A percentile compares a stretch with the other conserved stretches of the same genome.
Conservation (phyloP, 73 alveolate genomes). For the Blepharisma stoltei region DNA sequence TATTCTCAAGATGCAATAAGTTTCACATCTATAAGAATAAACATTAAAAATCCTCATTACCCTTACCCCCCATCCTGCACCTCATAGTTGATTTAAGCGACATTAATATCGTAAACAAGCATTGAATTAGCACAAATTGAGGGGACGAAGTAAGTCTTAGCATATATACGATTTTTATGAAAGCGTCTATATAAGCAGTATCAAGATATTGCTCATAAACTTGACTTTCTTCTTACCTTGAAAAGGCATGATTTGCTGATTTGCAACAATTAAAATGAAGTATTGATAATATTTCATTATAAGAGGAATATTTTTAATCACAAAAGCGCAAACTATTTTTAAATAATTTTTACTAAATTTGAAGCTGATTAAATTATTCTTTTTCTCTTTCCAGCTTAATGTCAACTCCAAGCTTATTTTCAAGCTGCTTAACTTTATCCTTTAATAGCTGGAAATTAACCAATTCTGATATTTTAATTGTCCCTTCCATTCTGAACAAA, state of each 20-base stretch:
- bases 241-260: neutral
- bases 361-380: too few relatives aligned
- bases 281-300: slow-evolving; percentile 3
- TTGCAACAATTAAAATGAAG: neutral
- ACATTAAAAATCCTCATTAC: slow-evolving; percentile 12
- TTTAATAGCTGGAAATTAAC: neutral
- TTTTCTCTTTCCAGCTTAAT: neutral
- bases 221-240: neutral
- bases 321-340: too few relatives aligned
- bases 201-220: neutral
- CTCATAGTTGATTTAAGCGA: slow-evolving; percentile 8
- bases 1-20: slow-evolving; percentile 9
- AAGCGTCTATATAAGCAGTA: neutral
- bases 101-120: neutral
- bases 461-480: neutral
- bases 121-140: neutral
- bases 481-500: slow-evolving; percentile 1
- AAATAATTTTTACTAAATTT: too few relatives aligned
- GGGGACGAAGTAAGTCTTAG: neutral
- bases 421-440: neutral
- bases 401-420: neutral
- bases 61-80: neutral
- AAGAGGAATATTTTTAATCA: neutral
- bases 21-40: neutral
- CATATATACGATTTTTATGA: neutral